Percentiles rank a stretch among this genome's conserved stretches.
These are phyloP conservation scores for Holtermannia corniformis DNA, from an alignment of 768 basidiomycete genomes.

Conservation along the genomic window DNA sequence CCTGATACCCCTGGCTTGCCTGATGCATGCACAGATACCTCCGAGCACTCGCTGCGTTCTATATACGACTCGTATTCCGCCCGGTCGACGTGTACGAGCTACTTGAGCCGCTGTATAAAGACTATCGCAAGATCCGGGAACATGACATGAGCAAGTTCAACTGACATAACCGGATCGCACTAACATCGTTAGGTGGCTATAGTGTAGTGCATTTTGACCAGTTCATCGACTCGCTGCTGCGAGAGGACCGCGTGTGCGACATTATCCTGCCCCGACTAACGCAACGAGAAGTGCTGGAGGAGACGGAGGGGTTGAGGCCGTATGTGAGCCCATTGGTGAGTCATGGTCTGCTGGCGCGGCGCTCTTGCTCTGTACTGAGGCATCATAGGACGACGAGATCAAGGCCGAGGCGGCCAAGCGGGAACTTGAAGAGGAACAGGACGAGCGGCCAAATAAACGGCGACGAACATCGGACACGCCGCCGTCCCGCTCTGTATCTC, in stretches of 20 bases:
- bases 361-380: neutral
- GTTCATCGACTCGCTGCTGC: slow-evolving; percentile 72
- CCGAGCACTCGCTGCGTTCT: slow-evolving; percentile 83
- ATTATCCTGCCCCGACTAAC: slow-evolving; percentile 84
- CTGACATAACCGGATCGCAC: neutral
- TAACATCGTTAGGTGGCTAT: slow-evolving; percentile 62
- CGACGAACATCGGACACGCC: slow-evolving; percentile 19
- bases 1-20: neutral
- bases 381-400: slow-evolving; percentile 15
- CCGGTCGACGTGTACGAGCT: slow-evolving; percentile 84
- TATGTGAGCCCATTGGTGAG: slow-evolving; percentile 70
- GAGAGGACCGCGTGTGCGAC: slow-evolving; percentile 89
- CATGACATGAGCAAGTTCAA: slow-evolving; percentile 62
- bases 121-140: slow-evolving; percentile 78
- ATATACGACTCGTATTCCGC: slow-evolving; percentile 88
- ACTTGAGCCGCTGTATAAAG: slow-evolving; percentile 86
- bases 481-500: slow-evolving; percentile 5
- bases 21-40: slow-evolving; percentile 60
- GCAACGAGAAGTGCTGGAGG: slow-evolving; percentile 78
- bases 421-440: neutral
- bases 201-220: slow-evolving; percentile 81
- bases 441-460: slow-evolving; percentile 6
- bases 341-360: neutral
- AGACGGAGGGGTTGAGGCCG: slow-evolving; percentile 78
- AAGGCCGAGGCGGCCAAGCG: slow-evolving; percentile 2